A percentile compares a stretch with the other conserved stretches of the same genome.
Conservation (phyloP, 2,329 filamentous ascomycete genomes). For the Fusarium neocosmosporiellum region DNA sequence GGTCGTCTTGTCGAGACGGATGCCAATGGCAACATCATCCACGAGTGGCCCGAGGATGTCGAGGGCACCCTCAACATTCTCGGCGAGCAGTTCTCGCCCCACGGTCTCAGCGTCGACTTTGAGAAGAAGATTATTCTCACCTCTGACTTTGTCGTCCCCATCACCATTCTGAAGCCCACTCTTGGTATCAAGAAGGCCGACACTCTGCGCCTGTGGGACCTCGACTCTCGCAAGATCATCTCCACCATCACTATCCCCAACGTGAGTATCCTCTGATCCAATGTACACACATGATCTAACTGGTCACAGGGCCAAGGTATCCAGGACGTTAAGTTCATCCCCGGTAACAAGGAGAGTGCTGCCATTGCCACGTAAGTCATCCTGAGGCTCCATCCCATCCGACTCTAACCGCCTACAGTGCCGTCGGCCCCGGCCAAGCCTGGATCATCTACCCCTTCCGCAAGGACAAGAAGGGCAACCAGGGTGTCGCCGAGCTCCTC, state of each 20-base stretch:
- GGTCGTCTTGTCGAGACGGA: slow-evolving; percentile 72
- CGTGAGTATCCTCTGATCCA: slow-evolving; percentile 45
- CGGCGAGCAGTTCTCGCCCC: slow-evolving; percentile 69
- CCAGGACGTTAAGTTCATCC: slow-evolving; percentile 74
- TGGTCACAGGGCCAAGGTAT: slow-evolving; percentile 63
- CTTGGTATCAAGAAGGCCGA: slow-evolving; percentile 64
- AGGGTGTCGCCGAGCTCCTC: slow-evolving; percentile 67
- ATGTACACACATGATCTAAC: neutral
- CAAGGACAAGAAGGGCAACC: slow-evolving; percentile 64
- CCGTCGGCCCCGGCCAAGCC: slow-evolving; percentile 68
- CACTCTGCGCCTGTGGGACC: slow-evolving; percentile 70
- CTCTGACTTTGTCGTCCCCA: slow-evolving; percentile 71
- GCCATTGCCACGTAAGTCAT: slow-evolving; percentile 63
- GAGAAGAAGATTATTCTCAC: slow-evolving; percentile 68
- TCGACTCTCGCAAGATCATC: slow-evolving; percentile 64
- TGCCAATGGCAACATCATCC: slow-evolving; percentile 68
- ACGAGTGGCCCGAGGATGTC: slow-evolving; percentile 71
- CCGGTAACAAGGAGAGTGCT: slow-evolving; percentile 66
- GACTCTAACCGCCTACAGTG: slow-evolving; percentile 41
- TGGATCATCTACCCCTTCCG: slow-evolving; percentile 75
- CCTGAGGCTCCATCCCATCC: neutral
- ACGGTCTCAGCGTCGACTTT: slow-evolving; percentile 69
- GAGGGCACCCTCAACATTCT: slow-evolving; percentile 65
- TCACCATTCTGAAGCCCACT: slow-evolving; percentile 70
- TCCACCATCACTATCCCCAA: slow-evolving; percentile 70